Conservation (phyloP, 139 green algal species). For the Dunaliella primolecta region DNA sequence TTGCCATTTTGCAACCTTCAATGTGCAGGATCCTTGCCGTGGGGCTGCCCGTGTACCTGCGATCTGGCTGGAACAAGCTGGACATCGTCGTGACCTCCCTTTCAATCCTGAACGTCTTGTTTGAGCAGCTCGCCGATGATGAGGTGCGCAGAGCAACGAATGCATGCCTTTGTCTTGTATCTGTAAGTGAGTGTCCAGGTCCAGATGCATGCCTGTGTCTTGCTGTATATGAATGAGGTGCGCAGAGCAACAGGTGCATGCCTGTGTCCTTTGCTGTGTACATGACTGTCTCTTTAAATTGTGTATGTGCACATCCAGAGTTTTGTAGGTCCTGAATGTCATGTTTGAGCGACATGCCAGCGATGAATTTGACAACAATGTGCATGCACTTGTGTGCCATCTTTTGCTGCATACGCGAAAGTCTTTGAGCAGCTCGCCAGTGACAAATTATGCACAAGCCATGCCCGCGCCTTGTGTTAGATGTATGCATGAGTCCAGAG, state of each 20-base stretch:
- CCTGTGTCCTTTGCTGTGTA: background rate
- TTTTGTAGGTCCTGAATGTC: too few relatives aligned
- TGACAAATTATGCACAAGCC: slow-evolving; percentile 20
- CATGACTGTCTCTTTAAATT: background rate
- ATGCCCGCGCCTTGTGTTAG: too few relatives aligned
- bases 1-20: too few relatives aligned
- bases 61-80: slow-evolving; percentile 68
- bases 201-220: background rate
- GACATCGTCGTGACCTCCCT: slow-evolving; percentile 60
- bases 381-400: too few relatives aligned
- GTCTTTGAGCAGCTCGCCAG: slow-evolving; percentile 17
- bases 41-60: slow-evolving; percentile 16
- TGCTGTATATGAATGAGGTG: background rate
- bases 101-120: slow-evolving; percentile 31
- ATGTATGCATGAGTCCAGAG: background rate
- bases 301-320: background rate
- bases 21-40: slow-evolving; percentile 51
- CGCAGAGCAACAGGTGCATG: background rate
- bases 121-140: slow-evolving; percentile 36
- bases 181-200: background rate
- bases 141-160: too few relatives aligned
- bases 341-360: too few relatives aligned
- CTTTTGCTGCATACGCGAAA: too few relatives aligned
- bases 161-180: background rate
- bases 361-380: too few relatives aligned